Base-by-base conservation (phyloP, 2,329 filamentous ascomycete genomes). In the Calcarisporium arbuscula region DNA sequence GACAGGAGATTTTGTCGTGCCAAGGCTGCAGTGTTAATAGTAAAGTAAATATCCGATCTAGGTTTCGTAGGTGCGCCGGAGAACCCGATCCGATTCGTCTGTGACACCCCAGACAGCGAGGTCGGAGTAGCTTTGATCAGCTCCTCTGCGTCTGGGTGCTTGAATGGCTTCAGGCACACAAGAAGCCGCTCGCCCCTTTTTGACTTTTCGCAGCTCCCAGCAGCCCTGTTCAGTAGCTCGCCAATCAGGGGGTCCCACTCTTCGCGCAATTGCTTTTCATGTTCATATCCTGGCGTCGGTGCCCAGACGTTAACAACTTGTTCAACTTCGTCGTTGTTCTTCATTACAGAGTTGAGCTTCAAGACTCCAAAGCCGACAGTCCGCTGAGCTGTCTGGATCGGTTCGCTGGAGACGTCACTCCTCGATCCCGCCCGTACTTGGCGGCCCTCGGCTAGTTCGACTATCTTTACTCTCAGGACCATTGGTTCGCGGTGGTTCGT, bases 11-110 rank as follows among this genome's bases (percentile, higher is more conserved):
- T 80, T 49, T 94, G 86, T 38, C 80, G 79, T 14, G 82, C 80
- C 17, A 98, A 67, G n/a, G 80, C 70, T 0, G 87, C 85, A 43
- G 87, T 80, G 38, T 80, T 78, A 30, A 98, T 61, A 0, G 88
- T 95, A 28, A 98, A 61, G 54, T 98, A 98, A 32, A 98, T 96
- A 56, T 98, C 94, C 9, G 88, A 95, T 49, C 94, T 74, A 12
- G 84, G 72, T 54, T 87, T 89, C 0, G 83, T 88, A 0, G 92
- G 90, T 2, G 89, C 89, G 10, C 89, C 89, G 4, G 90, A 86
- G 56, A 98, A 96, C 3, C 89, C 92, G 57, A 96, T 89, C 56
- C 92, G 92, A 49, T 72, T 82, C 1, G 89, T 94, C 56, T 83
- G 83, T 38, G 72, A 72, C 40, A 96, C 76, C 33, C 83, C 81